Evolutionary conservation across 352 stramenopile genomes (phyloP).

Genomic region (Nothophytophthora sp.): DNA sequence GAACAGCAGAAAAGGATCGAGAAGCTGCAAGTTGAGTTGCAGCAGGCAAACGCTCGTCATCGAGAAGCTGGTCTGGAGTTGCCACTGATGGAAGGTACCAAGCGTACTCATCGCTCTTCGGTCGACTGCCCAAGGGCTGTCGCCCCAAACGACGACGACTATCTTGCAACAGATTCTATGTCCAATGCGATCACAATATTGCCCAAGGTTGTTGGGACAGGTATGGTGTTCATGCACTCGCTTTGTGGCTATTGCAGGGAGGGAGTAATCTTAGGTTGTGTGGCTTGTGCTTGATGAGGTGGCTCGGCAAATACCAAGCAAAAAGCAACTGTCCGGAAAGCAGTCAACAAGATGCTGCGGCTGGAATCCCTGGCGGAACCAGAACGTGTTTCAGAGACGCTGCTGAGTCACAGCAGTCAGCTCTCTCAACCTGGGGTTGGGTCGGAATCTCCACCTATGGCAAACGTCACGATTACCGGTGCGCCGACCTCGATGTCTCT

Average conservation of each 20-base stretch:
- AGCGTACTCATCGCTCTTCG: not conserved
- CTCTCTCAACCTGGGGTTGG: not conserved
- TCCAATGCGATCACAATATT: not conserved
- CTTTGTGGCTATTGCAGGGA: too few species aligned
- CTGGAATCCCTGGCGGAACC: not conserved
- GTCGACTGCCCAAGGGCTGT: not conserved
- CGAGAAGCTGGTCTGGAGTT: constrained; percentile 5
- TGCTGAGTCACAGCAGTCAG: not conserved
- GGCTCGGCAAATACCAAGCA: constrained; percentile 1
- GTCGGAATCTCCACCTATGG: not conserved
- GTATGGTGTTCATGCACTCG: too few species aligned
- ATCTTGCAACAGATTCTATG: not conserved
- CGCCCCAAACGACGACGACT: not conserved
- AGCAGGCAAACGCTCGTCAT: constrained; percentile 25
- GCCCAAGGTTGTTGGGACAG: too few species aligned
- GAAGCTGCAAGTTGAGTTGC: constrained; percentile 31
- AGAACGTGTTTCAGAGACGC: not conserved
- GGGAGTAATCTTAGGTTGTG: too few species aligned
- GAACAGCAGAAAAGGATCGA: constrained; percentile 44
- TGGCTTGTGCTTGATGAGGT: too few species aligned
- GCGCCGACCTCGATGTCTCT: not conserved
- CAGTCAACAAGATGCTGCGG: constrained; percentile 10
- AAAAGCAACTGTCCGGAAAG: not conserved
- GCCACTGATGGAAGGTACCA: not conserved
- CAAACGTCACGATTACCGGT: not conserved